Percentiles rank a stretch among this genome's conserved stretches.
Evolutionary conservation across 345 rosid species (phyloP).

Genomic region (Chamaenerion angustifolium): DNA sequence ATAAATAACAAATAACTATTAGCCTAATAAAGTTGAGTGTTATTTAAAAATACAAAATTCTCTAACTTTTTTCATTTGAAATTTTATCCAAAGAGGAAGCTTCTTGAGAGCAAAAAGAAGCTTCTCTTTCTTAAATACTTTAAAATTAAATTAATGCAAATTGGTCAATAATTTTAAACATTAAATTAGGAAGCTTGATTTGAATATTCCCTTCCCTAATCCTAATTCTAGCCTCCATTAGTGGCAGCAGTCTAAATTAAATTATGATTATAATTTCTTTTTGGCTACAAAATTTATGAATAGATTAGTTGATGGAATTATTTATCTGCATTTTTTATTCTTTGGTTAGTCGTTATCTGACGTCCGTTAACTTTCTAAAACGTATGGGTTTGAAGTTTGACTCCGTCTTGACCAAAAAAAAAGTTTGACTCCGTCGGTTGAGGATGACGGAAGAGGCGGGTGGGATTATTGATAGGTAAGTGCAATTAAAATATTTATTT

Average conservation of each 20-base stretch:
- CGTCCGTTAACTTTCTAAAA: background rate
- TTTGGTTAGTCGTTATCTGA: background rate
- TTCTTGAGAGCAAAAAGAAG: too few relatives aligned
- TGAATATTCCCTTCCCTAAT: background rate
- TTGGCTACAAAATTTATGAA: background rate
- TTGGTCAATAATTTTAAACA: too few relatives aligned
- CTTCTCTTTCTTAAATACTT: too few relatives aligned
- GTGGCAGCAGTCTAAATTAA: background rate
- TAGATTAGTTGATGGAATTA: background rate
- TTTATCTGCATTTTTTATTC: background rate
- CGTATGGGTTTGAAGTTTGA: background rate
- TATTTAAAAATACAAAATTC: too few relatives aligned
- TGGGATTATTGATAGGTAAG: background rate
- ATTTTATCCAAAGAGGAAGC: too few relatives aligned
- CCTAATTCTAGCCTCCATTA: constrained; percentile 1
- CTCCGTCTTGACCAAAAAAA: too few relatives aligned
- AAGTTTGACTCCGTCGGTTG: constrained; percentile 8
- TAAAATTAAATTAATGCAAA: too few relatives aligned
- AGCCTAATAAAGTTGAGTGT: too few relatives aligned
- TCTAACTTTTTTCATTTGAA: too few relatives aligned
- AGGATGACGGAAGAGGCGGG: background rate
- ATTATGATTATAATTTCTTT: background rate
- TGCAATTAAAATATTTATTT: too few relatives aligned
- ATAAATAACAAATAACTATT: too few relatives aligned
- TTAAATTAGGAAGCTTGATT: too few relatives aligned